A percentile compares a stretch with the other conserved stretches of the same genome.
These are phyloP conservation scores for Astragalus membranaceus DNA, from an alignment of 306 rosid species.

Conservation along the genomic window DNA sequence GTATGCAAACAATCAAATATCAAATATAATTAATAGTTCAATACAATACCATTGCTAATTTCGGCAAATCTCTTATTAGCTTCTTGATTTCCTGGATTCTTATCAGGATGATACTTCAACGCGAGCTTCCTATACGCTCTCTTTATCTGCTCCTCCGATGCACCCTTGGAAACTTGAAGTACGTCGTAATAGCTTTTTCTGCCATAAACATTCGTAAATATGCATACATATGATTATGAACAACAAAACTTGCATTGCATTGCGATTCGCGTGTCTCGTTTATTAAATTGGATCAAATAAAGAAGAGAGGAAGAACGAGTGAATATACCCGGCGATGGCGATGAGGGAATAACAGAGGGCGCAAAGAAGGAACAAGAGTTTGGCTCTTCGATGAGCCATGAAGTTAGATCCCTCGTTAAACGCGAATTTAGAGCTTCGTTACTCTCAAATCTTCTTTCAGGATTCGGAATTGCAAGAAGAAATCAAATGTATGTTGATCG, in stretches of 20 bases:
- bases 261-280: not conserved
- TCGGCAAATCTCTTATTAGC: constrained; percentile 66
- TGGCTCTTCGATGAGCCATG: constrained; percentile 54
- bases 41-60: constrained; percentile 53
- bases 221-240: not conserved
- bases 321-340: constrained; percentile 55
- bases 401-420: constrained; percentile 2
- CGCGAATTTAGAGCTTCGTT: not conserved
- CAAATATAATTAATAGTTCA: not conserved
- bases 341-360: constrained; percentile 39
- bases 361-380: constrained; percentile 38
- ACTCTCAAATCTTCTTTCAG: not conserved
- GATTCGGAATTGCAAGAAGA: not conserved
- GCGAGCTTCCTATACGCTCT: constrained; percentile 94
- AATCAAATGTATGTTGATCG: not conserved
- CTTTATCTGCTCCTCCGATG: constrained; percentile 94
- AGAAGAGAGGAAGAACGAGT: not conserved
- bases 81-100: constrained; percentile 76
- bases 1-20: not conserved
- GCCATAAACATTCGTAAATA: constrained; percentile 5
- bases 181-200: constrained; percentile 84
- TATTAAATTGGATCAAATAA: not conserved
- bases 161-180: constrained; percentile 79
- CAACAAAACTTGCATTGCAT: not conserved
- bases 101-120: constrained; percentile 84